Conservation (phyloP, 441 rosid species). For the Pelargonium australe region DNA sequence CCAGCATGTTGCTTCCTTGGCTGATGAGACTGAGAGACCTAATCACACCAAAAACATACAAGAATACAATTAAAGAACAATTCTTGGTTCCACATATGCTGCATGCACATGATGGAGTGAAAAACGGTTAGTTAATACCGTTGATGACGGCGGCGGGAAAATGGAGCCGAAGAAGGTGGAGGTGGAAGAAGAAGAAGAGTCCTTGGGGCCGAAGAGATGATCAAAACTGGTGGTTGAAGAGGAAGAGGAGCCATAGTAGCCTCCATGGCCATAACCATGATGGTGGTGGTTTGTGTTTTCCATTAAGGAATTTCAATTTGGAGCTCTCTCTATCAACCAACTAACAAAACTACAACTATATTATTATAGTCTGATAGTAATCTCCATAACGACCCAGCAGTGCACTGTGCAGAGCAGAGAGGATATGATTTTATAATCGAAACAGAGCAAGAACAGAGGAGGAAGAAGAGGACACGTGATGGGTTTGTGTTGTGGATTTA, state of each 20-base stretch:
- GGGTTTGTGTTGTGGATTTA: conserved; percentile 1
- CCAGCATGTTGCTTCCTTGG: too few relatives aligned
- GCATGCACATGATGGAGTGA: not conserved
- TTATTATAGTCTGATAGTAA: not conserved
- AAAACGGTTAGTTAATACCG: conserved; percentile 26
- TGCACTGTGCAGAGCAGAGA: too few relatives aligned
- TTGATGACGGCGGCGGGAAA: conserved; percentile 42
- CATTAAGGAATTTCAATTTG: not conserved
- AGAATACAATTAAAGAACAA: too few relatives aligned
- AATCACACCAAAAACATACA: too few relatives aligned
- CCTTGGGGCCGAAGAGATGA: conserved; percentile 53
- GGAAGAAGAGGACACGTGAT: not conserved
- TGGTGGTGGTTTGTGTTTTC: not conserved
- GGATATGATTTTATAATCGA: too few relatives aligned
- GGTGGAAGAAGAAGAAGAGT: conserved; percentile 32
- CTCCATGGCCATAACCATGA: conserved; percentile 2
- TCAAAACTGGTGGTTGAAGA: conserved; percentile 26
- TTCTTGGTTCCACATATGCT: not conserved
- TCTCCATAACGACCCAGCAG: not conserved
- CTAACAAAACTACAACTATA: conserved; percentile 1
- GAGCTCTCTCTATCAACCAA: not conserved
- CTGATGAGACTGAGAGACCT: too few relatives aligned
- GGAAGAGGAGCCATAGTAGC: conserved; percentile 23
- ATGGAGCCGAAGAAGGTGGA: conserved; percentile 40
- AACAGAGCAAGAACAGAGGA: not conserved